phyloP scores from a whole-genome alignment of 306 rosid species.

The Vigna unguiculata region DNA sequence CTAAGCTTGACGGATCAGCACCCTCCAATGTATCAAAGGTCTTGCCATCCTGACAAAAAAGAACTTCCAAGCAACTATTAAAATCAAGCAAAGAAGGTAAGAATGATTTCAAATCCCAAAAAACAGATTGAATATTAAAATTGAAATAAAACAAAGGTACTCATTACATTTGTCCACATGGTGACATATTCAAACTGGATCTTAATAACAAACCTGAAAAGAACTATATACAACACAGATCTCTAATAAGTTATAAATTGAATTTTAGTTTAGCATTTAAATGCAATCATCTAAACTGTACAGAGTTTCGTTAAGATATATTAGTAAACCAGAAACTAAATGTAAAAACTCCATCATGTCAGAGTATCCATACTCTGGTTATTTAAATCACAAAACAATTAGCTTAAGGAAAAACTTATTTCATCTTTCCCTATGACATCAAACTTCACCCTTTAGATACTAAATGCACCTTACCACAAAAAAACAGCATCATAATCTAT shows the following conservation, averaged over 20 bases:
- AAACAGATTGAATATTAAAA: conserved; percentile 3
- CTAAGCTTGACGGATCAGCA: conserved; percentile 98
- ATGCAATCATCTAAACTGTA: neutral
- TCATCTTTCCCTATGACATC: too few relatives aligned
- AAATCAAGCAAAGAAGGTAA: conserved; percentile 23
- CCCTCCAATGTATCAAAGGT: conserved; percentile 88
- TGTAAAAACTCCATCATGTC: too few relatives aligned
- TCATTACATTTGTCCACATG: neutral
- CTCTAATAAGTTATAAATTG: neutral
- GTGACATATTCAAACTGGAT: neutral
- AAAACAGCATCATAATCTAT: neutral
- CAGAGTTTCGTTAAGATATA: neutral
- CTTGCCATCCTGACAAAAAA: conserved; percentile 77
- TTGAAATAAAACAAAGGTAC: conserved; percentile 2
- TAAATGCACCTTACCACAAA: neutral
- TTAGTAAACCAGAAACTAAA: too few relatives aligned
- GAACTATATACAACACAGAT: neutral
- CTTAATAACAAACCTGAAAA: neutral
- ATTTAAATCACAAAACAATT: too few relatives aligned
- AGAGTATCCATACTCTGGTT: too few relatives aligned
- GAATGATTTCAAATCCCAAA: conserved; percentile 9
- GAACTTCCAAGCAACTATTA: conserved; percentile 27
- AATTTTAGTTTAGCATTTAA: neutral
- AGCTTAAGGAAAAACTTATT: too few relatives aligned
- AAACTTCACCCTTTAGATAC: too few relatives aligned